These are phyloP conservation scores for Coemansia sp. DNA, from an alignment of 192 early-diverging fungal genomes.

Conservation along the genomic window DNA sequence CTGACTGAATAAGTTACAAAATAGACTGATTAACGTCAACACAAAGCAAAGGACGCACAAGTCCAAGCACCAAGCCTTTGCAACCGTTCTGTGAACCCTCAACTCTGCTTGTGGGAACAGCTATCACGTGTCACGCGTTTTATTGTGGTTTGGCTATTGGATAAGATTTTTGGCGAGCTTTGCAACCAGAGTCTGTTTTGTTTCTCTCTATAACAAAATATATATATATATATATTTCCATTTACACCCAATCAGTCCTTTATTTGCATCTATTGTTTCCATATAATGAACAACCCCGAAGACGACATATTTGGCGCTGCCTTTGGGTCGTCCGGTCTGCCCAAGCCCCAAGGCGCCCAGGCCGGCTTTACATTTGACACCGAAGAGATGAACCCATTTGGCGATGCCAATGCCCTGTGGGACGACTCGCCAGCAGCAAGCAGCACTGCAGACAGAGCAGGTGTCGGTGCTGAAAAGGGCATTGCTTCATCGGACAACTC, in stretches of 20 bases:
- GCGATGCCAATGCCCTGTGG: conserved; percentile 39
- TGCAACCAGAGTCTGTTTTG: not conserved
- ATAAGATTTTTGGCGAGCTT: not conserved
- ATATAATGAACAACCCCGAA: conserved; percentile 25
- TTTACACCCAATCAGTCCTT: not conserved
- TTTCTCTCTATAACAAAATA: too few relatives aligned
- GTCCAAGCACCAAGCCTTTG: too few relatives aligned
- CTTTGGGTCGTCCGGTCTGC: conserved; percentile 23
- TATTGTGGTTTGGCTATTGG: not conserved
- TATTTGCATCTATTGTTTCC: not conserved
- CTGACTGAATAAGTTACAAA: not conserved
- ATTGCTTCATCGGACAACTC: not conserved
- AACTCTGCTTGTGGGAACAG: not conserved
- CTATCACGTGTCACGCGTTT: not conserved
- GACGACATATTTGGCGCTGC: conserved; percentile 45
- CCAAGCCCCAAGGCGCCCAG: not conserved
- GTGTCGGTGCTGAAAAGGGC: not conserved
- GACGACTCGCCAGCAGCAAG: conserved; percentile 7
- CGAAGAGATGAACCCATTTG: conserved; percentile 54
- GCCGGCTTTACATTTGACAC: conserved; percentile 41
- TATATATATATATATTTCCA: not conserved
- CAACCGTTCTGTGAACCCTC: too few relatives aligned
- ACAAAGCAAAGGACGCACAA: too few relatives aligned
- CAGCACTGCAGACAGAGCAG: conserved; percentile 4
- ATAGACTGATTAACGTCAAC: too few relatives aligned